A percentile compares a stretch with the other conserved stretches of the same genome.
phyloP scores from a whole-genome alignment of 2,329 filamentous ascomycete genomes.

The Xylariaceae sp. region DNA sequence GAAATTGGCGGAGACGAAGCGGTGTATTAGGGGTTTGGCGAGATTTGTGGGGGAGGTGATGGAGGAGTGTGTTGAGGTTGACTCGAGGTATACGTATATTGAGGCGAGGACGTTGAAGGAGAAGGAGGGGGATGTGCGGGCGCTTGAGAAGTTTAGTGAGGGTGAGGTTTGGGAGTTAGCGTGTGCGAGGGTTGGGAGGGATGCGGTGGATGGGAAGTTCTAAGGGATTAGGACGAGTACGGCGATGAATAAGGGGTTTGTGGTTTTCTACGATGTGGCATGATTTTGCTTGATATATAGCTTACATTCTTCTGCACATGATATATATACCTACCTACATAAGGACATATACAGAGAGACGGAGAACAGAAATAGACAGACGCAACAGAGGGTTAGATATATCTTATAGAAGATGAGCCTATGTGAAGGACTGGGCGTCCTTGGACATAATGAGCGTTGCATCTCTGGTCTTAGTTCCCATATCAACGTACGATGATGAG shows the following conservation, averaged over 20 bases:
- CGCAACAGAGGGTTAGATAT: too few relatives aligned
- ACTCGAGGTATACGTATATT: constrained; percentile 41
- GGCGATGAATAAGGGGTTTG: not conserved
- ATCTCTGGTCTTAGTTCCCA: too few relatives aligned
- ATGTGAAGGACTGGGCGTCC: too few relatives aligned
- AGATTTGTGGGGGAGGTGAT: constrained; percentile 47
- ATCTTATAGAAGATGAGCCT: too few relatives aligned
- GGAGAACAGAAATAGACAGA: not conserved
- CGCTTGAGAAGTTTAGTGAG: constrained; percentile 40
- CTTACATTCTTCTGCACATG: not conserved
- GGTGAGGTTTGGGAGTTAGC: constrained; percentile 41
- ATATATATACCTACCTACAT: not conserved
- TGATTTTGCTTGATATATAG: not conserved
- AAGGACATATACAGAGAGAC: not conserved
- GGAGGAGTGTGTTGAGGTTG: constrained; percentile 32
- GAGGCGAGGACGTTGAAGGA: constrained; percentile 49
- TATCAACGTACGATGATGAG: too few relatives aligned
- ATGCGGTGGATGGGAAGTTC: constrained; percentile 19
- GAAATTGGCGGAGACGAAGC: constrained; percentile 38
- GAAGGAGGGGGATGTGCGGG: constrained; percentile 38
- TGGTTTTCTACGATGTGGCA: too few relatives aligned
- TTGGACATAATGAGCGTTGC: too few relatives aligned
- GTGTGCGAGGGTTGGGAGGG: constrained; percentile 26
- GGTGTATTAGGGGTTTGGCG: constrained; percentile 52
- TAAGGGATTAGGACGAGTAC: constrained; percentile 5